Conservation (phyloP, 768 basidiomycete species). For the Multifurca ochricompacta region DNA sequence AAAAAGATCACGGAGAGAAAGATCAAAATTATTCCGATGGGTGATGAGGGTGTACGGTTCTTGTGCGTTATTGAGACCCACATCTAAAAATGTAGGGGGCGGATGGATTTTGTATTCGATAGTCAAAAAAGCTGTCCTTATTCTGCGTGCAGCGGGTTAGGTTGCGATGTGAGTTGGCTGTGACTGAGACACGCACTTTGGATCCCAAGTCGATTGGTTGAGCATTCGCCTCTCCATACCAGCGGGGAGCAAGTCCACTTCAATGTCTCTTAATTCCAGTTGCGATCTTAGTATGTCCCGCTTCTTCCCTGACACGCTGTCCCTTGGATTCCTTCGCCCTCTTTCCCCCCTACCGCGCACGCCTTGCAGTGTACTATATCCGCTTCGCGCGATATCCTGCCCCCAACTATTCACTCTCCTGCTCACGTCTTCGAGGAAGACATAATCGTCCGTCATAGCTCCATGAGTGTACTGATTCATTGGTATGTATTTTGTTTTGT, state of each 20-base stretch:
- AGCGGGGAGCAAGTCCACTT: constrained; percentile 65
- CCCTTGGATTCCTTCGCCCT: constrained; percentile 26
- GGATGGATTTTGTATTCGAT: constrained; percentile 65
- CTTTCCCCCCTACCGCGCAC: constrained; percentile 27
- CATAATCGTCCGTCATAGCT: constrained; percentile 84
- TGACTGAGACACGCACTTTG: constrained; percentile 42
- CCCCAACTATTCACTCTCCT: constrained; percentile 72
- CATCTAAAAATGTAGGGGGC: constrained; percentile 39
- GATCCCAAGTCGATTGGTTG: constrained; percentile 82
- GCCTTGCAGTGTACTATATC: constrained; percentile 35
- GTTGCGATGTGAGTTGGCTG: constrained; percentile 4
- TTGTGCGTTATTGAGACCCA: constrained; percentile 30
- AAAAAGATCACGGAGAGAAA: constrained; percentile 43
- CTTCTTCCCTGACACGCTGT: constrained; percentile 40
- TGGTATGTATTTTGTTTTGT: constrained; percentile 65
- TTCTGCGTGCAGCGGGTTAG: constrained; percentile 36
- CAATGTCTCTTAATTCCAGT: constrained; percentile 59
- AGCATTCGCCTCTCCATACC: constrained; percentile 75
- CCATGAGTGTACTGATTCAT: constrained; percentile 85
- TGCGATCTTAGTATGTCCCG: constrained; percentile 60
- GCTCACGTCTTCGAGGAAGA: constrained; percentile 76
- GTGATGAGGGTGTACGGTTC: constrained; percentile 48
- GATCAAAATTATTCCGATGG: constrained; percentile 51
- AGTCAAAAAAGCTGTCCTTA: constrained; percentile 59
- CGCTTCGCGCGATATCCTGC: constrained; percentile 54